phyloP scores from a whole-genome alignment of 805 yeast species.

The Saturnispora saitoi region DNA sequence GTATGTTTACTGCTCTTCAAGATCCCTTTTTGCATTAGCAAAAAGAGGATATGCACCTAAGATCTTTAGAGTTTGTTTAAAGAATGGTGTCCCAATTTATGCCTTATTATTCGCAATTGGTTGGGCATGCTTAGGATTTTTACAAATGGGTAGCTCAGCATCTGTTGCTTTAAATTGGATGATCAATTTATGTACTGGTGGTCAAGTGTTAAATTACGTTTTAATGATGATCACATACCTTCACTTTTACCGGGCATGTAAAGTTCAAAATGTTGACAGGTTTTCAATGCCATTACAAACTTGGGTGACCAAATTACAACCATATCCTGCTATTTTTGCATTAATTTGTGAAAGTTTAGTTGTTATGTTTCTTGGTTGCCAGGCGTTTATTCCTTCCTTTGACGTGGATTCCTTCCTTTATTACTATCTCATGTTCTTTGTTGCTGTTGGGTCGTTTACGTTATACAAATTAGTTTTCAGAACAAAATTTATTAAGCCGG shows the following conservation, averaged over 20 bases:
- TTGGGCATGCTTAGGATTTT: slow-evolving; percentile 22
- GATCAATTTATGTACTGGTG: slow-evolving; percentile 25
- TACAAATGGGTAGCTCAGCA: slow-evolving; percentile 31
- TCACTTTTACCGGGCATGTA: slow-evolving; percentile 54
- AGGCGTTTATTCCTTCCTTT: slow-evolving; percentile 34
- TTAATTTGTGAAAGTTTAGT: slow-evolving; percentile 29
- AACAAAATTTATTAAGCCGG: slow-evolving; percentile 34
- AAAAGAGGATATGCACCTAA: slow-evolving; percentile 66
- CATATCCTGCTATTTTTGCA: slow-evolving; percentile 24
- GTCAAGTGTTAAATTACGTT: slow-evolving; percentile 24
- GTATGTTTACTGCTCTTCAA: slow-evolving; percentile 62
- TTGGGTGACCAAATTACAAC: slow-evolving; percentile 37
- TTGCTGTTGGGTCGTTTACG: slow-evolving; percentile 29
- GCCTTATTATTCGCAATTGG: slow-evolving; percentile 28
- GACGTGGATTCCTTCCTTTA: slow-evolving; percentile 34
- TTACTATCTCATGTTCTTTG: slow-evolving; percentile 36
- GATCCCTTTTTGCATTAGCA: slow-evolving; percentile 62
- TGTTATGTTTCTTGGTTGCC: slow-evolving; percentile 32
- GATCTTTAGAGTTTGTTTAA: slow-evolving; percentile 51
- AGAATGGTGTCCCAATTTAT: slow-evolving; percentile 46
- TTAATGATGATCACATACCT: slow-evolving; percentile 42
- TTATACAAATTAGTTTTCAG: slow-evolving; percentile 32
- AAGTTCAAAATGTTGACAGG: slow-evolving; percentile 45
- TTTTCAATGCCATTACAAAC: slow-evolving; percentile 37
- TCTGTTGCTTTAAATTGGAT: slow-evolving; percentile 26